Evolutionary conservation across 306 rosid species (phyloP).

Genomic region (Echinosophora koreensis): DNA sequence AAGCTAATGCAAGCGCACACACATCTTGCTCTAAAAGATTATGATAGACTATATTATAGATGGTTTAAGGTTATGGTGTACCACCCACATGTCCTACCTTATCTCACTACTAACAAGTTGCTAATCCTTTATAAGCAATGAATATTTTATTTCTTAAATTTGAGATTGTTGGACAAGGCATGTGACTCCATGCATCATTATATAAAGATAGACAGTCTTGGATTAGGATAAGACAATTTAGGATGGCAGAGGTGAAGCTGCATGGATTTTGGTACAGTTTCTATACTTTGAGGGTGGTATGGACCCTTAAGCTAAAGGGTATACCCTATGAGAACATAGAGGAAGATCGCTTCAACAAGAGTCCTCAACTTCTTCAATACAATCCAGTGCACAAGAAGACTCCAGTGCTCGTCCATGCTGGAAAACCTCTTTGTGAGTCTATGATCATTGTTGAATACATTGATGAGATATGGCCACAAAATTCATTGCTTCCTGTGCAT

Average conservation of each 20-base stretch:
- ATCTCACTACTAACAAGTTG: background rate
- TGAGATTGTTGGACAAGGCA: too few species aligned
- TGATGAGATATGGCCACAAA: constrained; percentile 60
- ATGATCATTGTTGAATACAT: constrained; percentile 62
- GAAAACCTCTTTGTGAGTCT: constrained; percentile 62
- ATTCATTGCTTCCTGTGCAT: constrained; percentile 54
- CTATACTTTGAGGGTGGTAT: constrained; percentile 53
- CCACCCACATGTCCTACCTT: background rate
- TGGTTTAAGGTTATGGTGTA: too few species aligned
- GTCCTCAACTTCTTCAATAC: constrained; percentile 54
- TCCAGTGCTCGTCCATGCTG: constrained; percentile 66
- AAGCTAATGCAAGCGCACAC: too few species aligned
- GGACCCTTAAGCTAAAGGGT: constrained; percentile 64
- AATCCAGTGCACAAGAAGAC: constrained; percentile 62
- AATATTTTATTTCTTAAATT: too few species aligned
- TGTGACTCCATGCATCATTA: background rate
- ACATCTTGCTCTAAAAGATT: too few species aligned
- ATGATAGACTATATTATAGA: too few species aligned
- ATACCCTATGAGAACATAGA: constrained; percentile 57
- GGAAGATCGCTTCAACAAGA: constrained; percentile 62
- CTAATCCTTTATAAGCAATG: background rate
- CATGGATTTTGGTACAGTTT: constrained; percentile 66
- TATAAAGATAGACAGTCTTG: background rate
- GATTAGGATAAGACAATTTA: background rate
- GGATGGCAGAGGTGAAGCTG: constrained; percentile 53